Evolutionary conservation across 2,329 filamentous ascomycete species (phyloP).

Genomic region (Colletotrichum simmondsii): DNA sequence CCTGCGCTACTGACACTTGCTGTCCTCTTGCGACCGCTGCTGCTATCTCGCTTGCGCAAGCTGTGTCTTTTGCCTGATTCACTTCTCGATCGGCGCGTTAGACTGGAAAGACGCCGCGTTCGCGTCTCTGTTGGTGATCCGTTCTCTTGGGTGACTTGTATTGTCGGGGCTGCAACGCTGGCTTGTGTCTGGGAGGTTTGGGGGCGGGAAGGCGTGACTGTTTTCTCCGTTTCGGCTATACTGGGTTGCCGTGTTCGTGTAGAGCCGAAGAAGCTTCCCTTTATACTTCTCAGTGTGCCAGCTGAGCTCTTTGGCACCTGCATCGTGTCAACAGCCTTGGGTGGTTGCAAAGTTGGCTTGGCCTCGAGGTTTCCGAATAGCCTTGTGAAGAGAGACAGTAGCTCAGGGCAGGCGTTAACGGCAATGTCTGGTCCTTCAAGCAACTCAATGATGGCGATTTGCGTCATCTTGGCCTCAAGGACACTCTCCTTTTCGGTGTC

Average conservation of each 20-base stretch:
- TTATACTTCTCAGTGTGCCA: conserved; percentile 76
- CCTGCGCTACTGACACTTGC: conserved; percentile 49
- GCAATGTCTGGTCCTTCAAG: conserved; percentile 86
- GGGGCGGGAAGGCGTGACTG: conserved; percentile 43
- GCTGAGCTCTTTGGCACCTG: conserved; percentile 67
- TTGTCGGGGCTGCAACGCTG: conserved; percentile 68
- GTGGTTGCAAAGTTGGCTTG: conserved; percentile 56
- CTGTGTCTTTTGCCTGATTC: conserved; percentile 62
- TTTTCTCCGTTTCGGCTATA: conserved; percentile 49
- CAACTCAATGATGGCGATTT: conserved; percentile 84
- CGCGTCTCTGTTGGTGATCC: conserved; percentile 52
- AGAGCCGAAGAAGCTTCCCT: conserved; percentile 82
- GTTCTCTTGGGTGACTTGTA: conserved; percentile 80
- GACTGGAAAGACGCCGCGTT: conserved; percentile 46
- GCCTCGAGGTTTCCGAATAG: conserved; percentile 74
- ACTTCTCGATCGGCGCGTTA: conserved; percentile 53
- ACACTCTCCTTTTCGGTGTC: conserved; percentile 86
- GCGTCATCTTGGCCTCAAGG: conserved; percentile 96
- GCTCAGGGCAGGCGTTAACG: conserved; percentile 87
- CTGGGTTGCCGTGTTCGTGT: conserved; percentile 54
- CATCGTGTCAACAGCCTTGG: conserved; percentile 57
- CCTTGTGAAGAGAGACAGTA: conserved; percentile 83
- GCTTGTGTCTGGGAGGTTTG: conserved; percentile 54
- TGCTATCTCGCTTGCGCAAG: conserved; percentile 64
- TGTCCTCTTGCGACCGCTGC: conserved; percentile 57